Percentiles rank a stretch among this genome's conserved stretches.
Evolutionary conservation across 148 eudicot genomes (phyloP).

Genomic region (Rhododendron henanense): DNA sequence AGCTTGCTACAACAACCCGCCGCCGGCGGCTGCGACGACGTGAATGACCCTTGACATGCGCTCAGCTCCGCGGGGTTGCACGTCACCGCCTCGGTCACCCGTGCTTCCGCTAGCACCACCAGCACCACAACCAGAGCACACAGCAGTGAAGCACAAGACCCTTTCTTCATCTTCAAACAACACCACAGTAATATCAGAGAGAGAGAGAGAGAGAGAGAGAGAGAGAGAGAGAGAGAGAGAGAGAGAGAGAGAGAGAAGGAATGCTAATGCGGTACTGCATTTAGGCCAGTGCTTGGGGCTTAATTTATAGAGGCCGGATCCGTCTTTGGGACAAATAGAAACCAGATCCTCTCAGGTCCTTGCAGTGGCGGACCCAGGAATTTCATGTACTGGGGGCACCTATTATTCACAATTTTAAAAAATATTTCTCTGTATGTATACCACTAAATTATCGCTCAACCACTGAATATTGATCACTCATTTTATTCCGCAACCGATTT

Average conservation of each 20-base stretch:
- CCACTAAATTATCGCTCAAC: too few relatives aligned
- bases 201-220: not conserved
- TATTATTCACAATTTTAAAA: too few relatives aligned
- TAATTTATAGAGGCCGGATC: not conserved
- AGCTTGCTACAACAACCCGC: constrained; percentile 27
- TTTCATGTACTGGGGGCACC: too few relatives aligned
- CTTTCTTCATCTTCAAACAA: not conserved
- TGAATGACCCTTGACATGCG: constrained; percentile 26
- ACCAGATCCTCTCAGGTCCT: too few relatives aligned
- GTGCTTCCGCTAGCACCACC: constrained; percentile 3
- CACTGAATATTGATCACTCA: too few relatives aligned
- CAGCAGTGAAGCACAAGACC: not conserved
- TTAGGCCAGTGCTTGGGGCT: not conserved
- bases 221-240: not conserved
- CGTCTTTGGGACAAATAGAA: too few relatives aligned
- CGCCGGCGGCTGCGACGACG: constrained; percentile 16
- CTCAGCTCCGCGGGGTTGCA: constrained; percentile 22
- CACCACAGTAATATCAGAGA: not conserved
- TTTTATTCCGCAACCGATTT: too few relatives aligned
- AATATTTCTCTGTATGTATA: too few relatives aligned
- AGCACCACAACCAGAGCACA: not conserved
- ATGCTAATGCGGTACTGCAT: not conserved
- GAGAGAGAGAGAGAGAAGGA: not conserved
- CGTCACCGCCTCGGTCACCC: constrained; percentile 16
- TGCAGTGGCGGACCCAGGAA: too few relatives aligned